Evolutionary conservation across 495 filamentous ascomycete species (phyloP).

Genomic region (Glarea lozoyensis): DNA sequence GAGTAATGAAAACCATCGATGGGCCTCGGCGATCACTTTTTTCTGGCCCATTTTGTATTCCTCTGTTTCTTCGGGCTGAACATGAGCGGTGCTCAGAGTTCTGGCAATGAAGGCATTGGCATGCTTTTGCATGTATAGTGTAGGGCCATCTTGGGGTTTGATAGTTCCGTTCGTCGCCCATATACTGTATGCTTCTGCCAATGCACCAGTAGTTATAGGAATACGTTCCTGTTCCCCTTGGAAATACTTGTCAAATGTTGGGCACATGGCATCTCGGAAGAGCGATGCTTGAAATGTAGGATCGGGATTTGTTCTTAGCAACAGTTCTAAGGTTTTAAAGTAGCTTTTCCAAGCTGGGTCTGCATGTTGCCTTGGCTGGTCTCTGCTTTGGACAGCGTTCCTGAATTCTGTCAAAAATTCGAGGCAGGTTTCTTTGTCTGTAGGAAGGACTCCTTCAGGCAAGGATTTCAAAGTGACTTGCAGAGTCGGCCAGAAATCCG

Average conservation of each 20-base stretch:
- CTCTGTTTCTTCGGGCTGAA: constrained; percentile 51
- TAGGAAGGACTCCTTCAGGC: constrained; percentile 42
- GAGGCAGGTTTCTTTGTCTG: constrained; percentile 36
- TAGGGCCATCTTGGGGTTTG: constrained; percentile 8
- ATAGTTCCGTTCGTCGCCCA: constrained; percentile 8
- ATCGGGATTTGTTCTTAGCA: constrained; percentile 32
- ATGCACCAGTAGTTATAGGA: background rate
- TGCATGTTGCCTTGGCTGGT: constrained; percentile 61
- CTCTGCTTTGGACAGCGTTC: constrained; percentile 58
- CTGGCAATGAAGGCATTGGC: constrained; percentile 28
- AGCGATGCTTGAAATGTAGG: constrained; percentile 24
- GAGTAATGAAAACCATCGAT: constrained; percentile 44
- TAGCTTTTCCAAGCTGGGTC: constrained; percentile 66
- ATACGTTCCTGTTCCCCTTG: constrained; percentile 8
- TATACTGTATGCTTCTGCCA: constrained; percentile 10
- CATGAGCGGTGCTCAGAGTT: constrained; percentile 61
- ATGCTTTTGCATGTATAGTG: constrained; percentile 17
- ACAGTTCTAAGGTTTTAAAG: constrained; percentile 42
- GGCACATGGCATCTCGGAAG: constrained; percentile 41
- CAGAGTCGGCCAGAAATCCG: constrained; percentile 63
- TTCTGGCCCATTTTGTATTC: background rate
- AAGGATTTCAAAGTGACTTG: constrained; percentile 49
- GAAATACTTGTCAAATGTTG: constrained; percentile 51
- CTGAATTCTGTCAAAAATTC: constrained; percentile 55
- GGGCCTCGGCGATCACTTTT: constrained; percentile 46